Base-by-base conservation (phyloP, 2,329 filamentous ascomycete species). In the Calonectria hongkongensis region DNA sequence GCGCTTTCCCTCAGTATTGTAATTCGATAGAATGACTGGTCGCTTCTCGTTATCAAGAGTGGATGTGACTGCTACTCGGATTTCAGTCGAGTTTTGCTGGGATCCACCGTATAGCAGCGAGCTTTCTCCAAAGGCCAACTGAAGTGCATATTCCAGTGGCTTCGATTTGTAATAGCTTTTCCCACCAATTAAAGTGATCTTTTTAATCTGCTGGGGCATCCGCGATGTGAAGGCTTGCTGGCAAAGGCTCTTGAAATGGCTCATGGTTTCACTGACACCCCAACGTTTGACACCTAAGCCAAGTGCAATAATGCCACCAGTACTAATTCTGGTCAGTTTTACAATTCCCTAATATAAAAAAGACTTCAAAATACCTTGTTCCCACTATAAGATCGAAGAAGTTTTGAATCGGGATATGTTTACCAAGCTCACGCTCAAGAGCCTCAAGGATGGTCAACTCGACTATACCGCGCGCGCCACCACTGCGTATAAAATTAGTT, bases 351-450 rank as follows among this genome's bases (percentile, higher is more conserved):
- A 2, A 33, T 33, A 33, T 21, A 21, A 21, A 21, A 21, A 21
- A 21, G 21, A 21, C 1, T 21, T 21, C 30, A 33, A 33, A 33
- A 33, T 33, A 71, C 68, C 68, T 71, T 9, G 62, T 71, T 12
- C 68, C 68, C 4, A 71, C 68, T 28, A 71, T 71, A 16, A 71
- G 25, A 47, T 71, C 68, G 15, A 71, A 71, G 41, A 71, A 71
- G 18, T 48, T 60, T 33, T 71, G 68, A 27, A 71, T 39, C 2
- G 30, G 51, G 1, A 71, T 48, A 13, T 47, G 15, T 10, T 27
- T 33, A n/a, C 62, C 68, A 12, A 71, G 63, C 6, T 48, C 43
- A 30, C 43, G 18, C 25, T 71, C 68, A 13, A 71, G 60, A 4
- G 51, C 62, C 16, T 30, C 28, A 15, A 71, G 63, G 18, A 71